phyloP scores from a whole-genome alignment of 768 basidiomycete species.

The Strobilomyces echinocephalus region DNA sequence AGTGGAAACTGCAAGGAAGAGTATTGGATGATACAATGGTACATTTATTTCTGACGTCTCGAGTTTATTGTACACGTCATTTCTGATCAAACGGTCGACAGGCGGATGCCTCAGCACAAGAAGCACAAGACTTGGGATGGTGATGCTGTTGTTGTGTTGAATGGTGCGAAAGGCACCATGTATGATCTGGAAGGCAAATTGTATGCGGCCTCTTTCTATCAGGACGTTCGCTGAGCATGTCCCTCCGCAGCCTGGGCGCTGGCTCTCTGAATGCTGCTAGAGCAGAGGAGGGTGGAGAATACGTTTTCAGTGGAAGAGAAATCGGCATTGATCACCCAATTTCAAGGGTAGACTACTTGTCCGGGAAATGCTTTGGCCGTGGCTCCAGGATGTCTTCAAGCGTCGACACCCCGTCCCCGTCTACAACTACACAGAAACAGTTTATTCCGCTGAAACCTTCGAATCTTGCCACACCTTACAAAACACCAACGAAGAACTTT shows the following conservation, averaged over 20 bases:
- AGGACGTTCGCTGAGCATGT: background rate
- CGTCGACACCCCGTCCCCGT: constrained; percentile 21
- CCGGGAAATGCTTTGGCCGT: constrained; percentile 60
- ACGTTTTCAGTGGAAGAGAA: constrained; percentile 50
- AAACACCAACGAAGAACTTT: constrained; percentile 25
- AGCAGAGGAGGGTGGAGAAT: constrained; percentile 33
- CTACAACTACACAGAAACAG: constrained; percentile 25
- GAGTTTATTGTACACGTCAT: background rate
- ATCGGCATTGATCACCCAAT: constrained; percentile 61
- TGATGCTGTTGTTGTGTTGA: constrained; percentile 61
- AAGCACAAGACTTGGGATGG: constrained; percentile 94
- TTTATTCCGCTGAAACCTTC: constrained; percentile 30
- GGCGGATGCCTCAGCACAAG: constrained; percentile 66
- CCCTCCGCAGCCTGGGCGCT: constrained; percentile 40
- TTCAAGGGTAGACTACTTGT: constrained; percentile 50
- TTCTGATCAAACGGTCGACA: constrained; percentile 21
- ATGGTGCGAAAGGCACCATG: constrained; percentile 42
- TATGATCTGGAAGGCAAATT: constrained; percentile 61
- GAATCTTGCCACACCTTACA: constrained; percentile 19
- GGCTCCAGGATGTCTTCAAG: constrained; percentile 20
- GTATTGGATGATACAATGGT: constrained; percentile 84
- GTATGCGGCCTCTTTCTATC: constrained; percentile 37
- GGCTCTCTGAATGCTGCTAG: constrained; percentile 46
- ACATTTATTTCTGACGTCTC: constrained; percentile 6
- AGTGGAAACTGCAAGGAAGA: constrained; percentile 27